Percentiles rank a stretch among this genome's conserved stretches.
Evolutionary conservation across 768 basidiomycete genomes (phyloP).

Genomic region (Rhizopogon sp.): DNA sequence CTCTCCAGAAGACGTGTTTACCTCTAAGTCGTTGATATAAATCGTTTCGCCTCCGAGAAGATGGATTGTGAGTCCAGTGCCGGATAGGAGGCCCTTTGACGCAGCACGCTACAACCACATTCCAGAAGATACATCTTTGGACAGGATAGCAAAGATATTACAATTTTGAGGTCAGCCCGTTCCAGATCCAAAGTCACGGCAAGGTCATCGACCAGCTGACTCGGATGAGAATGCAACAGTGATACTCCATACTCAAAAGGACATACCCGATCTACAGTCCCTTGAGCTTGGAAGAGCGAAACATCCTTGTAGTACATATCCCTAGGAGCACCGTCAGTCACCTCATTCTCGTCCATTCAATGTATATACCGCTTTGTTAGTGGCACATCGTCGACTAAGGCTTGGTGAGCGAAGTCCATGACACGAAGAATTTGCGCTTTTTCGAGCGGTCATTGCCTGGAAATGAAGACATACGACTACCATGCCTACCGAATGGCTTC

Average conservation of each 20-base stretch:
- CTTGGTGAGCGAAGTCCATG: slow-evolving; percentile 66
- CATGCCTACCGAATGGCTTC: slow-evolving; percentile 34
- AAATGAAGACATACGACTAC: background rate
- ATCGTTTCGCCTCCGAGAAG: slow-evolving; percentile 53
- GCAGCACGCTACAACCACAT: slow-evolving; percentile 62
- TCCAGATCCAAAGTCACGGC: slow-evolving; percentile 76
- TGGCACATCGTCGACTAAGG: slow-evolving; percentile 47
- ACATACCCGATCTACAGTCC: slow-evolving; percentile 70
- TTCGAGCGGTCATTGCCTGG: background rate
- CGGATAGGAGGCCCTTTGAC: slow-evolving; percentile 83
- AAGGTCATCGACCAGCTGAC: slow-evolving; percentile 84
- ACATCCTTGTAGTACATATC: slow-evolving; percentile 91
- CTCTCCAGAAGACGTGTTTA: slow-evolving; percentile 15
- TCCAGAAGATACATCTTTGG: slow-evolving; percentile 5
- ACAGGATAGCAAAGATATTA: slow-evolving; percentile 20
- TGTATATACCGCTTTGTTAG: slow-evolving; percentile 59
- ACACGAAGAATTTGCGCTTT: slow-evolving; percentile 68
- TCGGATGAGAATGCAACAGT: slow-evolving; percentile 2
- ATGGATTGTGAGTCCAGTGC: slow-evolving; percentile 54
- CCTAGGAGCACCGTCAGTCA: slow-evolving; percentile 31
- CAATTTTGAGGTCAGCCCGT: slow-evolving; percentile 78
- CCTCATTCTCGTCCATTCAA: slow-evolving; percentile 4
- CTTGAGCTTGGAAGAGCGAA: slow-evolving; percentile 68
- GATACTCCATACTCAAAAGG: background rate
- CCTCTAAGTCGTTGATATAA: slow-evolving; percentile 53